Conservation (phyloP, 2,329 filamentous ascomycete genomes). For the Curvularia hawaiiensis region DNA sequence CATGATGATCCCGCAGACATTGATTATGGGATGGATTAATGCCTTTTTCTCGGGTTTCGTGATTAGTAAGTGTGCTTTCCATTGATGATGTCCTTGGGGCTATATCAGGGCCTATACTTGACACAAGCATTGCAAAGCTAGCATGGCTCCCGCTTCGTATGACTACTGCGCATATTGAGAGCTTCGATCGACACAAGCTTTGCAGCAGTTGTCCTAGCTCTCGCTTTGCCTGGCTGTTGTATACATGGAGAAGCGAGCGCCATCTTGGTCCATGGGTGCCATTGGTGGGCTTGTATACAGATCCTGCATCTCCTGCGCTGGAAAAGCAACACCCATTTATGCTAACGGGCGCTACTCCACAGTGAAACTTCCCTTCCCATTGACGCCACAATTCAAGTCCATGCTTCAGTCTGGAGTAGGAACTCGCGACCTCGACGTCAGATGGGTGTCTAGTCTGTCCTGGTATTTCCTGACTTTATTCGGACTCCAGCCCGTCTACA, state of each 20-base stretch:
- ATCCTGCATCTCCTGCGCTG: slow-evolving; percentile 10
- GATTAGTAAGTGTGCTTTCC: slow-evolving; percentile 69
- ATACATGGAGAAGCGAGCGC: slow-evolving; percentile 11
- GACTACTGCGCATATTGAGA: not conserved
- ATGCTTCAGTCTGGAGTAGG: slow-evolving; percentile 98
- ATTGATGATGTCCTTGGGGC: not conserved
- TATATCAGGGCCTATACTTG: not conserved
- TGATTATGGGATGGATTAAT: slow-evolving; percentile 99
- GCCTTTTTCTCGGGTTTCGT: slow-evolving; percentile 98
- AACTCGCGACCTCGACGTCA: slow-evolving; percentile 92
- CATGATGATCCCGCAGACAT: slow-evolving; percentile 98
- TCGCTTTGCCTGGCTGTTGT: slow-evolving; percentile 5
- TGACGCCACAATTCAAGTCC: slow-evolving; percentile 98
- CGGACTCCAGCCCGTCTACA: slow-evolving; percentile 94
- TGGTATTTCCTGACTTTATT: slow-evolving; percentile 99
- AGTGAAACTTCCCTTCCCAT: slow-evolving; percentile 96
- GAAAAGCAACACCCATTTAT: slow-evolving; percentile 3
- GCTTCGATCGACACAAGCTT: not conserved
- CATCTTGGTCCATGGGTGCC: not conserved
- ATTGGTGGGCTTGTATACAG: not conserved
- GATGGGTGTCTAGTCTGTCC: slow-evolving; percentile 98
- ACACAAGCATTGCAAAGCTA: not conserved
- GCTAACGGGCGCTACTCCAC: slow-evolving; percentile 26
- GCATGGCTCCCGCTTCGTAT: slow-evolving; percentile 1
- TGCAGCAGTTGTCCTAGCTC: not conserved